Evolutionary conservation across 192 early-diverging fungal species (phyloP).

Genomic region (Mycoemilia scoparia): DNA sequence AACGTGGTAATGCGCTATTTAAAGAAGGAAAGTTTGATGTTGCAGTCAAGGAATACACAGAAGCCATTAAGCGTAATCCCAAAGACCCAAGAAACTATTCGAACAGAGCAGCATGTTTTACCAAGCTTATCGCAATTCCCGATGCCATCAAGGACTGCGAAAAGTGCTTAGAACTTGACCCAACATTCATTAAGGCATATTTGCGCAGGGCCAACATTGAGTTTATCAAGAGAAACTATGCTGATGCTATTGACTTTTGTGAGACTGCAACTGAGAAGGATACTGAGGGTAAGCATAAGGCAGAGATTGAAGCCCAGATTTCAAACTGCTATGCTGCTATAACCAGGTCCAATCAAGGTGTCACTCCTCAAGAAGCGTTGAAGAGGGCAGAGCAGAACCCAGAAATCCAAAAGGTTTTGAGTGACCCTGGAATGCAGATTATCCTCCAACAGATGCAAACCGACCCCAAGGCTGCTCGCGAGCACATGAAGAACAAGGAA

Average conservation of each 20-base stretch:
- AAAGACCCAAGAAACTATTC: conserved; percentile 77
- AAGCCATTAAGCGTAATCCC: conserved; percentile 93
- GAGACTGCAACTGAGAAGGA: conserved; percentile 62
- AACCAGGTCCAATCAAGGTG: conserved; percentile 30
- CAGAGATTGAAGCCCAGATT: conserved; percentile 69
- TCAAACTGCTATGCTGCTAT: conserved; percentile 66
- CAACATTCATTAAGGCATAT: conserved; percentile 83
- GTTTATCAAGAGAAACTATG: conserved; percentile 75
- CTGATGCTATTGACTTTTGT: conserved; percentile 63
- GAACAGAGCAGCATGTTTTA: conserved; percentile 92
- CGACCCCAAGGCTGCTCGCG: conserved; percentile 78
- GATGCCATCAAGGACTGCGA: conserved; percentile 96
- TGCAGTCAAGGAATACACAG: conserved; percentile 81
- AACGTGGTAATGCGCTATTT: conserved; percentile 83
- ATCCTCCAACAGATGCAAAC: conserved; percentile 96
- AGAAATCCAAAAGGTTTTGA: conserved; percentile 69
- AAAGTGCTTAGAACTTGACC: conserved; percentile 65
- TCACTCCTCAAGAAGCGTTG: conserved; percentile 55
- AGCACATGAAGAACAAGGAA: conserved; percentile 90
- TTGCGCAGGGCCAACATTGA: conserved; percentile 86
- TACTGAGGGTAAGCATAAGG: conserved; percentile 61
- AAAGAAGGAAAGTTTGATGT: conserved; percentile 72
- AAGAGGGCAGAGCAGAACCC: conserved; percentile 81
- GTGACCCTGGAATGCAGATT: conserved; percentile 88
- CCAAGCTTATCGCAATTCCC: conserved; percentile 79